A percentile compares a stretch with the other conserved stretches of the same genome.
These are phyloP conservation scores for Scheffersomyces parashehatae DNA, from an alignment of 1,139 yeast species.

Conservation along the genomic window DNA sequence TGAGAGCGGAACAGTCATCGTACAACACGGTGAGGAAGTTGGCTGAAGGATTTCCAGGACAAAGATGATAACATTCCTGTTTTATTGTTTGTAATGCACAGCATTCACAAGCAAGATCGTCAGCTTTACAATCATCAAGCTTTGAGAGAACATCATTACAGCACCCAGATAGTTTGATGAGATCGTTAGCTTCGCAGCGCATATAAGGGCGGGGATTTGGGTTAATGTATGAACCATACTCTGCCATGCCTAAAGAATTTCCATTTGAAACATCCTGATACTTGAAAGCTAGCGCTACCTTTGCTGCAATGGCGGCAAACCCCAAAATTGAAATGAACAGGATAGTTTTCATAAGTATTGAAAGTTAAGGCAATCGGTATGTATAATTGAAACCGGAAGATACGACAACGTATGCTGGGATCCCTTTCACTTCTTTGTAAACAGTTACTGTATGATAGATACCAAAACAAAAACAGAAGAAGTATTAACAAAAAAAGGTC, in stretches of 20 bases:
- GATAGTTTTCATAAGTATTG: too few species aligned
- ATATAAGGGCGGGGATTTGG: constrained; percentile 45
- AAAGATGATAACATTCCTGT: constrained; percentile 45
- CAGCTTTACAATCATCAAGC: constrained; percentile 51
- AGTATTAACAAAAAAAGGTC: too few species aligned
- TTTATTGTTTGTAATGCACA: constrained; percentile 53
- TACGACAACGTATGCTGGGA: too few species aligned
- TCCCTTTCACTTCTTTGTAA: too few species aligned
- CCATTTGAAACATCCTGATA: too few species aligned
- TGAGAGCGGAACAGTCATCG: constrained; percentile 46
- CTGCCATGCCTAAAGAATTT: constrained; percentile 15
- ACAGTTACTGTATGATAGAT: too few species aligned
- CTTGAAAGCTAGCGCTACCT: too few species aligned
- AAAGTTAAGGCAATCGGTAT: too few species aligned
- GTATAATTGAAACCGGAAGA: too few species aligned
- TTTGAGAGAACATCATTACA: constrained; percentile 46
- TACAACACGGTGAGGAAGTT: constrained; percentile 46
- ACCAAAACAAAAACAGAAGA: too few species aligned
- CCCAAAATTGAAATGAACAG: too few species aligned
- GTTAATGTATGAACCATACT: constrained; percentile 46
- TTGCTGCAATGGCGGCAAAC: too few species aligned
- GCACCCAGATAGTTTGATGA: constrained; percentile 42
- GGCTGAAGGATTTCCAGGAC: constrained; percentile 51
- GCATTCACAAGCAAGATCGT: constrained; percentile 57
- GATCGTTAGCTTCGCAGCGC: constrained; percentile 42